These are phyloP conservation scores for Fraxinus greggii DNA, from an alignment of 305 asterid genomes.

Conservation along the genomic window DNA sequence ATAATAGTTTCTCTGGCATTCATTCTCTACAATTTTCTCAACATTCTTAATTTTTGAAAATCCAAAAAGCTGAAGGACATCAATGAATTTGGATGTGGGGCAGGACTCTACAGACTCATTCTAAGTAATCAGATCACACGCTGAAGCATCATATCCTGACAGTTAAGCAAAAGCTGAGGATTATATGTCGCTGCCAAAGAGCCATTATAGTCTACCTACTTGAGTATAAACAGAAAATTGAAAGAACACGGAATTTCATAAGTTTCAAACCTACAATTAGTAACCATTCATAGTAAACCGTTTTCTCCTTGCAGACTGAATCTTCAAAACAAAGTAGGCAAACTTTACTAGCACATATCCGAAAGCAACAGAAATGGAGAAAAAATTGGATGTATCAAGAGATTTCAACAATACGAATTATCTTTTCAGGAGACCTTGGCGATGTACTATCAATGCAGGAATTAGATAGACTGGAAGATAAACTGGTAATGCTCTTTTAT, in stretches of 20 bases:
- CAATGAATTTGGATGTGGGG: background rate
- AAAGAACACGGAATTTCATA: constrained; percentile 1
- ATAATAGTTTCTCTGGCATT: background rate
- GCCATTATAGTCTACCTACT: background rate
- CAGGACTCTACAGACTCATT: no score
- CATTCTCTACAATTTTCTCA: background rate
- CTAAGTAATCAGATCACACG: no score
- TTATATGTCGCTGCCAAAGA: background rate
- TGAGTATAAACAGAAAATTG: background rate
- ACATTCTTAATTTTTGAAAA: background rate
- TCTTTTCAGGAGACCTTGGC: constrained; percentile 82
- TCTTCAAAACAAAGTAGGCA: background rate
- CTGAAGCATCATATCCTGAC: no score
- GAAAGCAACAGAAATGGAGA: constrained; percentile 3
- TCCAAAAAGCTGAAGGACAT: background rate
- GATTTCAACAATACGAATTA: constrained; percentile 24
- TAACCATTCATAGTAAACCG: constrained; percentile 6
- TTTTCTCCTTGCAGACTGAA: background rate
- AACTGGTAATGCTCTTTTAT: constrained; percentile 85
- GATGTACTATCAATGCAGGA: constrained; percentile 94
- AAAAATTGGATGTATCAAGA: constrained; percentile 8
- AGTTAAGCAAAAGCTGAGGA: no score
- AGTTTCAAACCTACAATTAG: background rate
- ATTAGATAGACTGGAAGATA: constrained; percentile 90
- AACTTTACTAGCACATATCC: background rate